These are phyloP conservation scores for Bacterosira constricta DNA, from an alignment of 108 stramenopile genomes.

Conservation along the genomic window DNA sequence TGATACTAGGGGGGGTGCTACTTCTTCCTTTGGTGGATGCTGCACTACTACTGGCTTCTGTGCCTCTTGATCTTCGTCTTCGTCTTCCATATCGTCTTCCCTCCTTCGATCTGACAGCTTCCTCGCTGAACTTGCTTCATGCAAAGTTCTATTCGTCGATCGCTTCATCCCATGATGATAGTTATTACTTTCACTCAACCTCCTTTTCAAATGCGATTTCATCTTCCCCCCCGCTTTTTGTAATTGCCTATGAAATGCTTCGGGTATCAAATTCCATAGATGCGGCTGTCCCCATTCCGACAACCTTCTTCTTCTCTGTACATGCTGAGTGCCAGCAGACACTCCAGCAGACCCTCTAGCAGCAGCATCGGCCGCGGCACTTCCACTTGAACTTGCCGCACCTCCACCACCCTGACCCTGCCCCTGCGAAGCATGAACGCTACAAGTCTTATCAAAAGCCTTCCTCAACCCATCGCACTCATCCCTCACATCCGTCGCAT, in stretches of 20 bases:
- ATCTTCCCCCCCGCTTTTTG: background rate
- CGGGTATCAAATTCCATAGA: background rate
- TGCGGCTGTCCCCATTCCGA: constrained; percentile 25
- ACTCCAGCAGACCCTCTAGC: background rate
- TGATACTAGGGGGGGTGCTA: constrained; percentile 39
- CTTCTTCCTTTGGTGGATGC: constrained; percentile 19
- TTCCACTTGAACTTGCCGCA: constrained; percentile 3
- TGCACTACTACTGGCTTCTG: background rate
- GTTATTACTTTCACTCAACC: too few species aligned
- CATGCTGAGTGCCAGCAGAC: background rate
- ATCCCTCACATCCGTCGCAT: constrained; percentile 85
- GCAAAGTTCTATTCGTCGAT: background rate
- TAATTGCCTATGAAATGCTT: constrained; percentile 12
- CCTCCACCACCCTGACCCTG: too few species aligned
- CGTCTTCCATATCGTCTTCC: constrained; percentile 1
- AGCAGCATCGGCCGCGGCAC: background rate
- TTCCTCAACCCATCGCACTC: constrained; percentile 87
- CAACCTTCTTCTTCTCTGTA: constrained; percentile 28
- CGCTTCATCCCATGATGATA: too few species aligned
- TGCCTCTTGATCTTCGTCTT: background rate
- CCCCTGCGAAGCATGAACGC: constrained; percentile 15
- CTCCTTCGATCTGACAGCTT: background rate
- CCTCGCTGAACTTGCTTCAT: background rate
- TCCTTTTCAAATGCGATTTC: background rate
- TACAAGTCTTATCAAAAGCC: constrained; percentile 83